Evolutionary conservation across 2,329 filamentous ascomycete genomes (phyloP), one percentile per base, ranked within the genome.

Genomic region (Chalara sp.): DNA sequence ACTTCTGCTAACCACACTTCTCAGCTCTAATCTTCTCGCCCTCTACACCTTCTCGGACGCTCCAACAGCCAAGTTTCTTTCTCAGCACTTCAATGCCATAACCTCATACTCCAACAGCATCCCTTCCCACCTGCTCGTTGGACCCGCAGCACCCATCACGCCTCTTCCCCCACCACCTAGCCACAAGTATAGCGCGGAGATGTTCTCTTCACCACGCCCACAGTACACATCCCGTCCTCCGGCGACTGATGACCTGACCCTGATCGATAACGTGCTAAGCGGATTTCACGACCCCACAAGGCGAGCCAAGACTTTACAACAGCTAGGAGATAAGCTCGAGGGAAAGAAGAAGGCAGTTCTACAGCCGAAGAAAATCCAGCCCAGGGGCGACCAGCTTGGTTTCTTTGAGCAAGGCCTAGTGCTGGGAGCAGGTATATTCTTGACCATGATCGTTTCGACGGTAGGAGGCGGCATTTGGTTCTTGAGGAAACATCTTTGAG

Each of bases 81-180:
- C 72, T 6, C 78, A 84, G 55, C 81, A 78, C 61, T 65, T 83
- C 35, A 59, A 69, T 6, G 68, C 78, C 3, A 66, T 74, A 10
- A 61, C 73, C 1, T 74, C 75, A 0, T 78, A 76, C 59, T 67
- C 79, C 50, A 84, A 84, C 61, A 75, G 81, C 48, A 71, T 84
- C 6, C 80, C 81, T 0, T 55, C 67, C 2, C 70, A 76, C 33
- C 66, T 84, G 2, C 71, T 84, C 4, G 66, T 71, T 41, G 70
- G 67, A 2, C 70, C 66, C 4, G 67, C 67, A 30, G 64, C 66
- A 30, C 70, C 68, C 12, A 32, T 21, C 28, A 61, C 55, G n/a
- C 57, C 58, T 56, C 57, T 47, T 40, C 61, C 53, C 13, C 63
- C 54, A 45, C 62, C 58, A 32, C 56, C 21, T 21, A 21, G 53